These are phyloP conservation scores for Cenchrus purpureus DNA, from an alignment of 176 grass and related monocot species.

Conservation along the genomic window DNA sequence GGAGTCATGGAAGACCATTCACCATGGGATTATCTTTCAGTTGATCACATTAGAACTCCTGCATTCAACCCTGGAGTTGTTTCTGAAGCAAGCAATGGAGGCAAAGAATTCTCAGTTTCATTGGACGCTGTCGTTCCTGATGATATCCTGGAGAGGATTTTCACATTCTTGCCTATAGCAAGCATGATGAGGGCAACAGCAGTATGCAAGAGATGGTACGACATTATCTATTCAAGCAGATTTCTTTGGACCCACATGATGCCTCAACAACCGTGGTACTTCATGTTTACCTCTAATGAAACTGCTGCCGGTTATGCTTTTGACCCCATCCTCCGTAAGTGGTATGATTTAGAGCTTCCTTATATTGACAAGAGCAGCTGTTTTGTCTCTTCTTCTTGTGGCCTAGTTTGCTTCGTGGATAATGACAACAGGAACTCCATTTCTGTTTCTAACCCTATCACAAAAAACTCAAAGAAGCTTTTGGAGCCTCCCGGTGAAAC, in stretches of 20 bases:
- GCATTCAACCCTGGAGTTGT: constrained; percentile 40
- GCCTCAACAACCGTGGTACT: constrained; percentile 93
- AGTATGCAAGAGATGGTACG: constrained; percentile 82
- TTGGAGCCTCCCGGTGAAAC: constrained; percentile 63
- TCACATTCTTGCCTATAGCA: constrained; percentile 82
- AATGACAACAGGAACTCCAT: constrained; percentile 61
- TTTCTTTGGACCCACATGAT: constrained; percentile 65
- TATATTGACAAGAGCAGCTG: constrained; percentile 76
- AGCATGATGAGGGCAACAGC: constrained; percentile 69
- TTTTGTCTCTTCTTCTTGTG: constrained; percentile 74
- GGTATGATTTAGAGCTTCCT: constrained; percentile 80
- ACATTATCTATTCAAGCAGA: constrained; percentile 65
- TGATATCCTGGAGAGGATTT: constrained; percentile 85
- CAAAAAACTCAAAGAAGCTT: constrained; percentile 64
- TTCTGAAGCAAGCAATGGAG: constrained; percentile 37
- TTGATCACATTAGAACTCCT: constrained; percentile 39
- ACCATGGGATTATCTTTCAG: constrained; percentile 49
- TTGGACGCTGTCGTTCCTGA: constrained; percentile 69
- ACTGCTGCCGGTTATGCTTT: constrained; percentile 74
- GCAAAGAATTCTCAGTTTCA: constrained; percentile 52
- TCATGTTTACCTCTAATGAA: constrained; percentile 85
- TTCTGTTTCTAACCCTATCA: constrained; percentile 88
- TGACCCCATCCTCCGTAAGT: constrained; percentile 77
- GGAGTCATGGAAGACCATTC: constrained; percentile 55
- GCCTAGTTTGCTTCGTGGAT: constrained; percentile 91